These are phyloP conservation scores for Trypanosoma scelopori DNA, from an alignment of 208 protist genomes.

Conservation along the genomic window DNA sequence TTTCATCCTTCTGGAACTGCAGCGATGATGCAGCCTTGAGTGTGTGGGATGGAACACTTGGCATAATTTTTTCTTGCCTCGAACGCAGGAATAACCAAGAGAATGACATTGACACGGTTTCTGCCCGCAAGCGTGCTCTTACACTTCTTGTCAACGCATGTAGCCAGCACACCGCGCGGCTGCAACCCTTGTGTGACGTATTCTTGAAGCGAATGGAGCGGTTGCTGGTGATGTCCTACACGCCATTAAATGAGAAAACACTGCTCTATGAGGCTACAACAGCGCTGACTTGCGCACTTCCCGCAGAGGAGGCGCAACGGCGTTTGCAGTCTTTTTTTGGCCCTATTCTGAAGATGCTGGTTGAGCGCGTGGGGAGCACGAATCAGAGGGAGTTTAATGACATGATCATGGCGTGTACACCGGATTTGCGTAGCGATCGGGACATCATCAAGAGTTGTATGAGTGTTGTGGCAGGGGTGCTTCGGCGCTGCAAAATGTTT, in stretches of 20 bases:
- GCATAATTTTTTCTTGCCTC: slow-evolving; percentile 49
- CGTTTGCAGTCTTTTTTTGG: slow-evolving; percentile 59
- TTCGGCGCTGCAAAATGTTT: slow-evolving; percentile 51
- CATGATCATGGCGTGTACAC: slow-evolving; percentile 35
- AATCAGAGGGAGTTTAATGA: slow-evolving; percentile 56
- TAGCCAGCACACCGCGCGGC: slow-evolving; percentile 37
- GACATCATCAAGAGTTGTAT: slow-evolving; percentile 43
- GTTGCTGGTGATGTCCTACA: slow-evolving; percentile 39
- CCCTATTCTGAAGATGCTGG: slow-evolving; percentile 53
- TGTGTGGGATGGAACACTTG: slow-evolving; percentile 63
- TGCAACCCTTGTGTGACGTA: slow-evolving; percentile 21
- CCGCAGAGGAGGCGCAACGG: slow-evolving; percentile 36
- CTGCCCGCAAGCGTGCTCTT: slow-evolving; percentile 44
- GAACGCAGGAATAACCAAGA: slow-evolving; percentile 12
- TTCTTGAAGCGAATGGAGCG: slow-evolving; percentile 46
- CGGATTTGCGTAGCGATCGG: slow-evolving; percentile 30
- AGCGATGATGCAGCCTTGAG: slow-evolving; percentile 41
- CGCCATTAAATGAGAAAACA: slow-evolving; percentile 32
- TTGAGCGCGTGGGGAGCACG: slow-evolving; percentile 23
- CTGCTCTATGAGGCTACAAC: slow-evolving; percentile 77
- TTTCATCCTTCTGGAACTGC: slow-evolving; percentile 72
- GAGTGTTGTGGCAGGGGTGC: slow-evolving; percentile 51
- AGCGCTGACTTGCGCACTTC: slow-evolving; percentile 44
- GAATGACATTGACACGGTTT: slow-evolving; percentile 34
- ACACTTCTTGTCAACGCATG: slow-evolving; percentile 39